A percentile compares a stretch with the other conserved stretches of the same genome.
phyloP scores from a whole-genome alignment of 2,329 filamentous ascomycete species.

The Zarea fungicola region DNA sequence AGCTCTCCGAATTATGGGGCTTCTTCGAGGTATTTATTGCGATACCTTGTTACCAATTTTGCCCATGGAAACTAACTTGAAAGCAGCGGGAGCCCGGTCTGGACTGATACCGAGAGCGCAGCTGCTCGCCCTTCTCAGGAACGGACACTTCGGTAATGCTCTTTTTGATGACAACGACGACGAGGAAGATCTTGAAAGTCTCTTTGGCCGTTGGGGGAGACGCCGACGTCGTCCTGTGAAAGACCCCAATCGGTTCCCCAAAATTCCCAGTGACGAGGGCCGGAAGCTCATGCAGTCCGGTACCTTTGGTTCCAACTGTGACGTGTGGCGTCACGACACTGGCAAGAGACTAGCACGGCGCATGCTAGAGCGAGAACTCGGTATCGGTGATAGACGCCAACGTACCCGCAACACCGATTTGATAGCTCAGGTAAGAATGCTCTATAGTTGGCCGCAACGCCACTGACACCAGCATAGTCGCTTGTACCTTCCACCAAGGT shows the following conservation, averaged over 20 bases:
- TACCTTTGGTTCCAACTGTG: constrained; percentile 66
- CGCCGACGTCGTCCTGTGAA: constrained; percentile 35
- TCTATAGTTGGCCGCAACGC: background rate
- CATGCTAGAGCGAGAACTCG: constrained; percentile 77
- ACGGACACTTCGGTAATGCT: constrained; percentile 31
- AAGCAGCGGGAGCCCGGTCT: constrained; percentile 22
- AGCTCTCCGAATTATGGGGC: constrained; percentile 20
- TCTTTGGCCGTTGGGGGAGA: constrained; percentile 36
- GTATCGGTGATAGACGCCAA: constrained; percentile 56
- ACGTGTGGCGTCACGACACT: constrained; percentile 45
- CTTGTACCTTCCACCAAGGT: constrained; percentile 73
- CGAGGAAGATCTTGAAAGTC: constrained; percentile 28
- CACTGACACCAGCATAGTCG: constrained; percentile 39
- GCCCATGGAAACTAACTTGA: constrained; percentile 1
- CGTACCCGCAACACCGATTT: constrained; percentile 57
- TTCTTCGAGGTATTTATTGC: constrained; percentile 28
- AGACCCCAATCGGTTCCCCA: constrained; percentile 66
- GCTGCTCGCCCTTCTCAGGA: constrained; percentile 35
- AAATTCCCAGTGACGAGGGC: constrained; percentile 75
- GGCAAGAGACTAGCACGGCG: constrained; percentile 57
- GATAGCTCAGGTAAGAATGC: constrained; percentile 58
- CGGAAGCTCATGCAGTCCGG: constrained; percentile 76
- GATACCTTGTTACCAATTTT: background rate
- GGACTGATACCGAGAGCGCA: constrained; percentile 32
- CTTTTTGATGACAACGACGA: constrained; percentile 33